These are phyloP conservation scores for Xylariaceae sp. DNA, from an alignment of 2,329 filamentous ascomycete species.

Conservation along the genomic window DNA sequence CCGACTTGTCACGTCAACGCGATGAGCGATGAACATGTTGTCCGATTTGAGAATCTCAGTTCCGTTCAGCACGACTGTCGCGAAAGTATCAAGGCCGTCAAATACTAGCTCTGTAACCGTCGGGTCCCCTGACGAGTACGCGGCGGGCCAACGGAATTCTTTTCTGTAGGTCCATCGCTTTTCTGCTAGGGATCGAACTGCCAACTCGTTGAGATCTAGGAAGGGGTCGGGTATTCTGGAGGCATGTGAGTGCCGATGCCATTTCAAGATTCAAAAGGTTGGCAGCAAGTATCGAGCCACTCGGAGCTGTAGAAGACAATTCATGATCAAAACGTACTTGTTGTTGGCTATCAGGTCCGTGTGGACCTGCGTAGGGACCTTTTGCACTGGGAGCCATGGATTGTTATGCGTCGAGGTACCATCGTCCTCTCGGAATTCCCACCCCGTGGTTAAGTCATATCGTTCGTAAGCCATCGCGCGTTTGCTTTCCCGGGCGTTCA, in stretches of 20 bases:
- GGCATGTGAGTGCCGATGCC: conserved; percentile 3
- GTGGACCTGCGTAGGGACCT: conserved; percentile 36
- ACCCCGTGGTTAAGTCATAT: conserved; percentile 7
- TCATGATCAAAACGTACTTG: conserved; percentile 24
- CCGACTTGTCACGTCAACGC: conserved; percentile 44
- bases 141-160: conserved; percentile 27
- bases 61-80: conserved; percentile 52
- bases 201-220: conserved; percentile 55
- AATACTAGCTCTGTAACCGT: conserved; percentile 48
- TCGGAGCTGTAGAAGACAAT: neutral
- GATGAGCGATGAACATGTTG: conserved; percentile 60
- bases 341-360: conserved; percentile 35
- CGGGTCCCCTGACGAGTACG: conserved; percentile 1
- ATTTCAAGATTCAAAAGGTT: neutral
- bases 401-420: conserved; percentile 3
- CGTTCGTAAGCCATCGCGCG: conserved; percentile 8
- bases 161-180: conserved; percentile 54
- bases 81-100: conserved; percentile 60
- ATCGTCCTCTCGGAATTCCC: conserved; percentile 14
- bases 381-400: conserved; percentile 33
- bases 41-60: conserved; percentile 48
- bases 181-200: conserved; percentile 57
- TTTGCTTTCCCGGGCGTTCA: neutral
- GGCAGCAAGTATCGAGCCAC: neutral
- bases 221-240: conserved; percentile 50